Evolutionary conservation across 257 asterid species (phyloP), one percentile per base, ranked within the genome.

Genomic region (Solanum acaule): DNA sequence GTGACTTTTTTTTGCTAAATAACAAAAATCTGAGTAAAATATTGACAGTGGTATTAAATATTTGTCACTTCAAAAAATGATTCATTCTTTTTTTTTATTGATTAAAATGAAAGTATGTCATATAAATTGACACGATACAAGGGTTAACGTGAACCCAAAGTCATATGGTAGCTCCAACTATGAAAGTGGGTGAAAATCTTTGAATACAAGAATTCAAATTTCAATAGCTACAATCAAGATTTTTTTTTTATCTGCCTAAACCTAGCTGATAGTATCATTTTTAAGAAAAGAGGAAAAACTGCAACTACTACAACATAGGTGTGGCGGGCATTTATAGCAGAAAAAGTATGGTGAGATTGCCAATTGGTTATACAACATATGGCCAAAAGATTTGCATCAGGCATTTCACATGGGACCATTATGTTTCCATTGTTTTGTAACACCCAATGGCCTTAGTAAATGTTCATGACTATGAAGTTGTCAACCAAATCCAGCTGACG

Each of bases 381-480:
- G 22, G 40, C 44, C 42, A 15, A 46, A 46, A 18, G 42, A 81
- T 81, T 42, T 78, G 38, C 84, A n/a, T 78, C 84, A 78, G 37
- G 84, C 65, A 42, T 40, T 27, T 44, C 86, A 81, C 88, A 71
- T 84, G 87, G 89, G 94, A 37, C 93, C 88, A 61, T 52, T 34
- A 29, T 90, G 92, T 68, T 86, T 67, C 25, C 85, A 89, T 22
- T 83, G 86, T 83, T 29, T 25, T 22, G 25, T 70, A 79, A 89
- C 93, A 91, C 31, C 87, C 90, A 88, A 90, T 78, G 81, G 90
- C 83, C 85, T 33, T 29, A 70, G 8, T 87, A 46, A 73, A 67
- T 86, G 88, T 59, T 56, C 33, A 49, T 78, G 63, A 59, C 63
- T 23, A 63, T 63, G 29, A 9, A 31, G 20, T 86, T 83, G 40